Evolutionary conservation across 1,284 basidiomycete genomes (phyloP).

Genomic region (Mycena citricolor): DNA sequence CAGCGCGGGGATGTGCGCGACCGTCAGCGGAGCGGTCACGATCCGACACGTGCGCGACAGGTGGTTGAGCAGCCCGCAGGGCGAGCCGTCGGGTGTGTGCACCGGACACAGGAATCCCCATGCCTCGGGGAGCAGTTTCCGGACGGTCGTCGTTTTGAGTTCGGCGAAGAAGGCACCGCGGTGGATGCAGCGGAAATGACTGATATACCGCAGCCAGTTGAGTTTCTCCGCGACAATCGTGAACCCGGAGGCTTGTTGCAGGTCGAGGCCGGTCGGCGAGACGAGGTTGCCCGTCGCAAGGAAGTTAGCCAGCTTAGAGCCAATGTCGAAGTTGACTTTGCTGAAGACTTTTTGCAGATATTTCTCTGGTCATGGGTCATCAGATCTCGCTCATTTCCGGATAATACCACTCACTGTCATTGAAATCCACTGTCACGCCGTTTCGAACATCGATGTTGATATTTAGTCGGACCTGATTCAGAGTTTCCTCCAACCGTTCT

Average conservation of each 20-base stretch:
- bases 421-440: constrained; percentile 79
- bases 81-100: constrained; percentile 97
- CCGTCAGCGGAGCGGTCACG: constrained; percentile 76
- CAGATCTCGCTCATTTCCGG: too few relatives aligned
- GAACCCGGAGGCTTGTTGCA: constrained; percentile 97
- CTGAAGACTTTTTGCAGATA: constrained; percentile 82
- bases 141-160: constrained; percentile 97
- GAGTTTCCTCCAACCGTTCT: constrained; percentile 91
- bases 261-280: constrained; percentile 92
- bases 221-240: constrained; percentile 99
- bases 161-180: constrained; percentile 99
- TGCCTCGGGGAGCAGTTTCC: constrained; percentile 95
- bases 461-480: constrained; percentile 74
- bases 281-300: constrained; percentile 96
- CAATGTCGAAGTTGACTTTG: constrained; percentile 91
- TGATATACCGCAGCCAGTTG: constrained; percentile 98
- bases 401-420: constrained; percentile 62
- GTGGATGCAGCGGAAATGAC: constrained; percentile 98
- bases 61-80: constrained; percentile 98
- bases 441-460: constrained; percentile 79
- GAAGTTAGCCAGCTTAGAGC: constrained; percentile 89
- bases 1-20: constrained; percentile 79
- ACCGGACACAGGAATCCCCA: constrained; percentile 99
- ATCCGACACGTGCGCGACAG: constrained; percentile 94
- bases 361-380: constrained; percentile 59